A percentile compares a stretch with the other conserved stretches of the same genome.
Conservation (phyloP, 2,329 filamentous ascomycete species). For the Cordyceps fumosorosea region DNA sequence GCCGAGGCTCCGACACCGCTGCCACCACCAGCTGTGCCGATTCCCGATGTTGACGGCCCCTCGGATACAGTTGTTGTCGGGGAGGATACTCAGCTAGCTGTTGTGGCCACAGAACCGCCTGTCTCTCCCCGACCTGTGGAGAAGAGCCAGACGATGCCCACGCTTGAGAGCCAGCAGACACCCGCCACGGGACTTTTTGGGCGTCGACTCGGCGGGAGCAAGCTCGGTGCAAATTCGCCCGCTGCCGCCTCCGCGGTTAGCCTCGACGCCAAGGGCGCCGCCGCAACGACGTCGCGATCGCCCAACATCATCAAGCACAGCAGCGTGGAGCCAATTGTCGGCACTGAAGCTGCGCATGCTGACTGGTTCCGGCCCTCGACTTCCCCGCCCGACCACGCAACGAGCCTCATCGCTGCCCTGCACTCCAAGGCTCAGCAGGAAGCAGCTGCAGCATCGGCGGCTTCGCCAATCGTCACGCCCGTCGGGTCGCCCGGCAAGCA, state of each 20-base stretch:
- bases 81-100: neutral
- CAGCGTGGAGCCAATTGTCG: constrained; percentile 55
- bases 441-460: constrained; percentile 23
- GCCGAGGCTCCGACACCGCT: neutral
- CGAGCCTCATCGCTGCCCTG: constrained; percentile 60
- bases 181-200: constrained; percentile 41
- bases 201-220: constrained; percentile 37
- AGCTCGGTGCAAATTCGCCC: constrained; percentile 24
- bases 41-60: neutral
- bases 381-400: constrained; percentile 53
- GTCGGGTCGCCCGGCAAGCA: constrained; percentile 28
- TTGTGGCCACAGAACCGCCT: constrained; percentile 26
- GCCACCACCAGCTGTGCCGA: neutral
- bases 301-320: constrained; percentile 36
- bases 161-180: constrained; percentile 30
- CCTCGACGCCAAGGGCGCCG: constrained; percentile 38
- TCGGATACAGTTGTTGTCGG: neutral
- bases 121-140: constrained; percentile 42
- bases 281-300: constrained; percentile 28
- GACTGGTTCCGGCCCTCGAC: constrained; percentile 55
- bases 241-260: constrained; percentile 41
- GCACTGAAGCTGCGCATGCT: constrained; percentile 59
- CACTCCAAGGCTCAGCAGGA: constrained; percentile 55
- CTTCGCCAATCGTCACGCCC: constrained; percentile 35
- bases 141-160: constrained; percentile 48